Conservation (phyloP, 2,329 filamentous ascomycete species). For the Onygenales sp. region DNA sequence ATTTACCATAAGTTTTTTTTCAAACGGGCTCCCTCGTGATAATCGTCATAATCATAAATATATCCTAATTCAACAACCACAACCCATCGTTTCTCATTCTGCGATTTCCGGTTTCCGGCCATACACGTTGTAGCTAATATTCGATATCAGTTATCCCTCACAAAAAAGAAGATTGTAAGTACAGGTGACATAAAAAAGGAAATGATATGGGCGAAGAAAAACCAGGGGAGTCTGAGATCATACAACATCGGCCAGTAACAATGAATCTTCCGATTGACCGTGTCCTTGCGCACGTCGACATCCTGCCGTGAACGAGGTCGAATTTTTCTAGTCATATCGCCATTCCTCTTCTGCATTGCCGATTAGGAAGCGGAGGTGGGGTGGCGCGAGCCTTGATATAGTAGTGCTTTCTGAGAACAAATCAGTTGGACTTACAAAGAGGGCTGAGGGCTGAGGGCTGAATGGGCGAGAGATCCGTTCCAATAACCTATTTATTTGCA, state of each 20-base stretch:
- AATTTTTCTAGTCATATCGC: constrained; percentile 15
- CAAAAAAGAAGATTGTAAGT: not conserved
- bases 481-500: not conserved
- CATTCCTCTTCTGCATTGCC: constrained; percentile 18
- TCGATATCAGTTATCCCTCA: not conserved
- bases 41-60: no score
- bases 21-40: no score
- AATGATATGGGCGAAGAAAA: not conserved
- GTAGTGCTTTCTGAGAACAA: not conserved
- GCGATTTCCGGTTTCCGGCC: not conserved
- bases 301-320: constrained; percentile 16
- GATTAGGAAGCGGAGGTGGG: constrained; percentile 16
- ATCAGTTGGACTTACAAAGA: not conserved
- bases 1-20: no score
- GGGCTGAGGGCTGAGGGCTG: constrained; percentile 1
- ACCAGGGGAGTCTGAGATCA: not conserved
- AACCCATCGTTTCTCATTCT: no score
- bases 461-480: constrained; percentile 8
- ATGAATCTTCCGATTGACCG: constrained; percentile 14
- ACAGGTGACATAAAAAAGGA: not conserved
- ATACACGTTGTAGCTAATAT: not conserved
- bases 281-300: constrained; percentile 16
- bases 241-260: not conserved
- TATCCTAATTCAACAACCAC: no score
- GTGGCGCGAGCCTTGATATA: constrained; percentile 10